Percentiles rank a stretch among this genome's conserved stretches.
Conservation (phyloP, 805 yeast genomes). For the Metschnikowia borealis region DNA sequence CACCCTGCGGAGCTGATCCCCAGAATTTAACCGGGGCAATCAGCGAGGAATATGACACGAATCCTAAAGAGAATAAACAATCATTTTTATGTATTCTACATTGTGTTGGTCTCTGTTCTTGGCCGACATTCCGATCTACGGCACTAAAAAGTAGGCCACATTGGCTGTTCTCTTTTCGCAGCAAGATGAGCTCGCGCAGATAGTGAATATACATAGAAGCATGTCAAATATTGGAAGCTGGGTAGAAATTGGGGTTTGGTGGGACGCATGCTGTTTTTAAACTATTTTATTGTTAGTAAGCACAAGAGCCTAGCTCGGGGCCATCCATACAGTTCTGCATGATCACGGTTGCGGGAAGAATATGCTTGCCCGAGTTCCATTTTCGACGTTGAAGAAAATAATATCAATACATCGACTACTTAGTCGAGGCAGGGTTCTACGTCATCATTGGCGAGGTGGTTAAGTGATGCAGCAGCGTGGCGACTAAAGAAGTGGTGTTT, state of each 20-base stretch:
- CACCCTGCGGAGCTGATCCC: background rate
- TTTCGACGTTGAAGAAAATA: too few relatives aligned
- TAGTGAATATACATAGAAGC: too few relatives aligned
- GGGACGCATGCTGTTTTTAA: too few relatives aligned
- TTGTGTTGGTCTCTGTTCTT: background rate
- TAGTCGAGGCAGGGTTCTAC: background rate
- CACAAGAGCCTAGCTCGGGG: too few relatives aligned
- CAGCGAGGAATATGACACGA: background rate
- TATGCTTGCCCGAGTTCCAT: too few relatives aligned
- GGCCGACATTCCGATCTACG: background rate
- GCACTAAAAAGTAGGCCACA: background rate
- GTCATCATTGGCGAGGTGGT: background rate
- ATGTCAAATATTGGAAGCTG: too few relatives aligned
- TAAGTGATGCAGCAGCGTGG: background rate
- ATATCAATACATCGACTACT: too few relatives aligned
- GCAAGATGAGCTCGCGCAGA: background rate
- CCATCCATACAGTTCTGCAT: too few relatives aligned
- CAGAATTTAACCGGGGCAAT: background rate
- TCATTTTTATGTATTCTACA: background rate
- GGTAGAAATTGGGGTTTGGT: too few relatives aligned
- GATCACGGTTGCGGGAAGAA: too few relatives aligned
- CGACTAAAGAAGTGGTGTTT: background rate
- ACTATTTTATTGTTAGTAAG: too few relatives aligned
- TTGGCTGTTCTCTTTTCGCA: background rate
- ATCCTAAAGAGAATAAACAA: too few relatives aligned